phyloP scores from a whole-genome alignment of 371 early-diverging fungal species.

The Actinomortierella wolfii region DNA sequence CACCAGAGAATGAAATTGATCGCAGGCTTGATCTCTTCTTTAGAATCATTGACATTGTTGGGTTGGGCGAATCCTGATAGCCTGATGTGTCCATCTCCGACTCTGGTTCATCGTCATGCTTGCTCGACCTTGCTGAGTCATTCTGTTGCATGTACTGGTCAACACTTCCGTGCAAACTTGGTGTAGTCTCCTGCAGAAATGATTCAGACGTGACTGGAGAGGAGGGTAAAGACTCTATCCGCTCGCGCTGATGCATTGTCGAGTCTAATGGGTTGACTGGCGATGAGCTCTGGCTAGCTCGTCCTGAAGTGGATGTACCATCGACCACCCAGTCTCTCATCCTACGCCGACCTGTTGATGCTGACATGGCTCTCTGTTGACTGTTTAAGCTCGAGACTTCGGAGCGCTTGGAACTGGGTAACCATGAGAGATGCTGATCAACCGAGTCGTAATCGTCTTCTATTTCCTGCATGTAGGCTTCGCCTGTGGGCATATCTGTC shows the following conservation, averaged over 20 bases:
- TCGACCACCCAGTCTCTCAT: constrained; percentile 45
- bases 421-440: neutral
- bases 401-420: neutral
- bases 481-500: constrained; percentile 5
- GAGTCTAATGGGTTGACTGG: too few species aligned
- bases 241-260: too few species aligned
- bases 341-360: constrained; percentile 11
- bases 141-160: too few species aligned
- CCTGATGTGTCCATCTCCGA: constrained; percentile 30
- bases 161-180: too few species aligned
- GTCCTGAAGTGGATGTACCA: constrained; percentile 11
- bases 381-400: too few species aligned
- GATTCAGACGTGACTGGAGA: constrained; percentile 40
- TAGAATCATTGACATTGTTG: constrained; percentile 20
- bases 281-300: neutral
- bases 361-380: too few species aligned
- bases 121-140: neutral
- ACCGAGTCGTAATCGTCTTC: neutral
- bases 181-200: constrained; percentile 24
- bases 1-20: constrained; percentile 36
- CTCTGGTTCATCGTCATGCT: constrained; percentile 17
- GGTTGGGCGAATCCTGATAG: constrained; percentile 25
- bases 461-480: neutral
- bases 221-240: constrained; percentile 23
- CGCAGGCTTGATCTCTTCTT: constrained; percentile 32